phyloP scores from a whole-genome alignment of 257 asterid genomes.

The Parsonsia alboflavescens region DNA sequence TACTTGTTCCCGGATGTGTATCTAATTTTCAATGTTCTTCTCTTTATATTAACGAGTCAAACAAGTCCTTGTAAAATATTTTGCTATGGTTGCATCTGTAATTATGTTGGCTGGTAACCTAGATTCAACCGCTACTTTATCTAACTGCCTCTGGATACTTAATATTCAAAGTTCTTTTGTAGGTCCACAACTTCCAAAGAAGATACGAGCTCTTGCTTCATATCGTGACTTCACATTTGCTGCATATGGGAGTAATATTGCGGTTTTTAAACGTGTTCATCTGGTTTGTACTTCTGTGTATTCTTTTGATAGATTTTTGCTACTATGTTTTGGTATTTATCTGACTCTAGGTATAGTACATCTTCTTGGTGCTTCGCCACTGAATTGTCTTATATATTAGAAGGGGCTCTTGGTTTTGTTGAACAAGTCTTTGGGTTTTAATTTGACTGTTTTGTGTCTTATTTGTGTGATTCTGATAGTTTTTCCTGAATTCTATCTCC shows the following conservation, averaged over 20 bases:
- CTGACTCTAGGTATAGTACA: not conserved
- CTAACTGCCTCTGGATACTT: not conserved
- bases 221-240: conserved; percentile 84
- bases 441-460: not conserved
- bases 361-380: not conserved
- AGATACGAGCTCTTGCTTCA: conserved; percentile 86
- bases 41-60: not conserved
- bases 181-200: conserved; percentile 93
- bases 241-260: conserved; percentile 71
- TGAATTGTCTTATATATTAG: not conserved
- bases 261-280: conserved; percentile 83
- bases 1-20: not conserved
- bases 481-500: not conserved
- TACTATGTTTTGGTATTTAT: not conserved
- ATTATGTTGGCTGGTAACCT: not conserved
- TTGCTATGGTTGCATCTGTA: not conserved
- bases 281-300: conserved; percentile 38
- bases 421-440: not conserved
- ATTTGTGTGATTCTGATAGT: not conserved
- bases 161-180: conserved; percentile 16
- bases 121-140: not conserved
- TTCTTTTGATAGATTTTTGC: conserved; percentile 1
- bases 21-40: not conserved
- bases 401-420: not conserved
- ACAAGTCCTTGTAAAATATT: not conserved